Conservation (phyloP, 2,329 filamentous ascomycete genomes). For the Hirsutella rhossiliensis region DNA sequence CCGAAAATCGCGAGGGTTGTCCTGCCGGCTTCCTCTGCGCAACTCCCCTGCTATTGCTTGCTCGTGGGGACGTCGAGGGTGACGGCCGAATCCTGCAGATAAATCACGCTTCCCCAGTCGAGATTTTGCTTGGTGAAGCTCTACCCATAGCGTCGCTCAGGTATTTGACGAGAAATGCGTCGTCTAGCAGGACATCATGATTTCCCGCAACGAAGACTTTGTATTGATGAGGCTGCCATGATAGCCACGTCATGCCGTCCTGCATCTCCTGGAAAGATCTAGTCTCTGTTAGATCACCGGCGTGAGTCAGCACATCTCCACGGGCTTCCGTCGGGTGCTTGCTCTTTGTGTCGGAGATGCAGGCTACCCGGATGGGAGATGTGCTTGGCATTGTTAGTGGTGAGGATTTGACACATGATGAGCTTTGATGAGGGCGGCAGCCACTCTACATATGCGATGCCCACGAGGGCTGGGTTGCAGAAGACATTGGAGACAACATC, state of each 20-base stretch:
- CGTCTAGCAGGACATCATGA: constrained; percentile 25
- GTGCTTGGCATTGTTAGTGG: not conserved
- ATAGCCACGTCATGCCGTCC: constrained; percentile 27
- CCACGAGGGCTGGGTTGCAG: not conserved
- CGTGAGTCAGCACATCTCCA: constrained; percentile 34
- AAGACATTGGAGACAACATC: not conserved
- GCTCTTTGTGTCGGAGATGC: constrained; percentile 33
- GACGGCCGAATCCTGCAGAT: constrained; percentile 17
- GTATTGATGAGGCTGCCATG: constrained; percentile 22
- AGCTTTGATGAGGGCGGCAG: not conserved
- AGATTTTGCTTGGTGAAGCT: constrained; percentile 5
- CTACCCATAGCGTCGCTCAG: not conserved
- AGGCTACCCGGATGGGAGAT: constrained; percentile 17
- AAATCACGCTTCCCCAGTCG: constrained; percentile 19
- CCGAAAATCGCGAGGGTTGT: constrained; percentile 18
- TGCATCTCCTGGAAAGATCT: constrained; percentile 28
- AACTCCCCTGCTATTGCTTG: constrained; percentile 3
- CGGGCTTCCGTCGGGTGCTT: constrained; percentile 20
- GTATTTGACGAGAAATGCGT: constrained; percentile 1
- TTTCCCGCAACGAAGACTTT: constrained; percentile 36
- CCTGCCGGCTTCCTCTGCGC: constrained; percentile 7
- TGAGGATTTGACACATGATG: not conserved
- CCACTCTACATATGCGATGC: not conserved
- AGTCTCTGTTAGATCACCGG: constrained; percentile 33
- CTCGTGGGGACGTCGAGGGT: constrained; percentile 10